Percentiles rank a stretch among this genome's conserved stretches.
phyloP scores from a whole-genome alignment of 2,329 filamentous ascomycete genomes.

The Rhexocercosporidium sp. region DNA sequence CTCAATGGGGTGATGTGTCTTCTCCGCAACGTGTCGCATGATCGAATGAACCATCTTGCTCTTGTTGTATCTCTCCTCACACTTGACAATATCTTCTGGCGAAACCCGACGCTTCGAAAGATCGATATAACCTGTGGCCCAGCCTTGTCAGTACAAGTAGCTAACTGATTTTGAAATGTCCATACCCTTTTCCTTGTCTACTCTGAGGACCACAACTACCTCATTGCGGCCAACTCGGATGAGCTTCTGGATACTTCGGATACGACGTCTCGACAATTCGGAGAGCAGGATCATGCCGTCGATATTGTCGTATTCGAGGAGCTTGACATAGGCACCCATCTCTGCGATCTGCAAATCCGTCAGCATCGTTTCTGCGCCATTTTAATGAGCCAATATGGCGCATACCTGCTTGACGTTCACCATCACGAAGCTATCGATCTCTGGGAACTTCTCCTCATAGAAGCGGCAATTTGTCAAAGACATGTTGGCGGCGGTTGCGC shows the following conservation, averaged over 20 bases:
- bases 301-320: constrained; percentile 99
- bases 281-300: constrained; percentile 99
- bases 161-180: not conserved
- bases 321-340: constrained; percentile 99
- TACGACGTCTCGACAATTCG: constrained; percentile 96
- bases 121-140: constrained; percentile 82
- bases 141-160: constrained; percentile 18
- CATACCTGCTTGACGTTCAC: constrained; percentile 97
- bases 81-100: constrained; percentile 96
- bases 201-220: constrained; percentile 96
- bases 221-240: constrained; percentile 98
- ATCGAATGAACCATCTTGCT: constrained; percentile 99
- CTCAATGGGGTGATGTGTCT: constrained; percentile 94
- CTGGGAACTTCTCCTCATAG: constrained; percentile 96
- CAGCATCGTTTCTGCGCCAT: constrained; percentile 19
- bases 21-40: constrained; percentile 98
- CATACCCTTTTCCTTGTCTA: constrained; percentile 96
- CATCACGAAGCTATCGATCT: constrained; percentile 99
- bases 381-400: constrained; percentile 12
- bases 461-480: constrained; percentile 96
- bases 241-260: constrained; percentile 97
- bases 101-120: constrained; percentile 97
- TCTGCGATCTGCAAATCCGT: constrained; percentile 77
- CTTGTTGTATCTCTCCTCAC: constrained; percentile 99
- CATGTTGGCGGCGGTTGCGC: constrained; percentile 60